Percentiles rank a stretch among this genome's conserved stretches.
phyloP scores from a whole-genome alignment of 345 rosid species.

The Moringa oleifera region DNA sequence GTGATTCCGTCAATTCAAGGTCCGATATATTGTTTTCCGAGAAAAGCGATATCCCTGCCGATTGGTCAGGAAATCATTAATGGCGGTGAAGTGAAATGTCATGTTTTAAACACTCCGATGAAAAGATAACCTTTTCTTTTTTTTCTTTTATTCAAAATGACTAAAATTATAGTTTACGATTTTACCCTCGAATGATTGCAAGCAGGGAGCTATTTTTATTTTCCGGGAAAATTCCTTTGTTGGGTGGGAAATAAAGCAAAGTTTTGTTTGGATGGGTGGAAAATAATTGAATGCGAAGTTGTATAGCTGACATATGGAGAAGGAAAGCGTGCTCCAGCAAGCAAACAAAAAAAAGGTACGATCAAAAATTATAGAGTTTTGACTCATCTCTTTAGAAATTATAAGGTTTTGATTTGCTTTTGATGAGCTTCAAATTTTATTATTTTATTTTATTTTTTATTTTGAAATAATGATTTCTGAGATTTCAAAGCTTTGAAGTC shows the following conservation, averaged over 20 bases:
- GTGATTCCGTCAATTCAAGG: background rate
- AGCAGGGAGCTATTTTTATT: no score
- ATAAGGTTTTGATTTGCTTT: background rate
- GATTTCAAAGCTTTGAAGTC: background rate
- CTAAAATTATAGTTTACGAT: no score
- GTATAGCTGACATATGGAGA: no score
- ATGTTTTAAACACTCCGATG: no score
- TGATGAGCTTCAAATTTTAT: no score
- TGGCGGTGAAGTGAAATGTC: slow-evolving; percentile 14
- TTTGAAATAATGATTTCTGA: background rate
- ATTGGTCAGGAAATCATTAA: slow-evolving; percentile 17
- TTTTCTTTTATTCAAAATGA: no score
- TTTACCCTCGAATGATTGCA: no score
- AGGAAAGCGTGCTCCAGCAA: background rate
- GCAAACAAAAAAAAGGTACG: slow-evolving; percentile 1
- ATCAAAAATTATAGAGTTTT: slow-evolving; percentile 11
- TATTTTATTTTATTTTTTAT: background rate
- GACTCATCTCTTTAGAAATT: background rate
- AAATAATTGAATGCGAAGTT: no score
- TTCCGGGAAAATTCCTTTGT: no score
- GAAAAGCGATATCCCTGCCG: slow-evolving; percentile 8
- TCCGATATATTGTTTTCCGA: background rate
- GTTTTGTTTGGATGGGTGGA: no score
- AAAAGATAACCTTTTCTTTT: no score
- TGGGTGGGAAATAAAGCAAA: no score